Base-by-base conservation (phyloP, 495 filamentous ascomycete genomes). In the Neurospora africana region DNA sequence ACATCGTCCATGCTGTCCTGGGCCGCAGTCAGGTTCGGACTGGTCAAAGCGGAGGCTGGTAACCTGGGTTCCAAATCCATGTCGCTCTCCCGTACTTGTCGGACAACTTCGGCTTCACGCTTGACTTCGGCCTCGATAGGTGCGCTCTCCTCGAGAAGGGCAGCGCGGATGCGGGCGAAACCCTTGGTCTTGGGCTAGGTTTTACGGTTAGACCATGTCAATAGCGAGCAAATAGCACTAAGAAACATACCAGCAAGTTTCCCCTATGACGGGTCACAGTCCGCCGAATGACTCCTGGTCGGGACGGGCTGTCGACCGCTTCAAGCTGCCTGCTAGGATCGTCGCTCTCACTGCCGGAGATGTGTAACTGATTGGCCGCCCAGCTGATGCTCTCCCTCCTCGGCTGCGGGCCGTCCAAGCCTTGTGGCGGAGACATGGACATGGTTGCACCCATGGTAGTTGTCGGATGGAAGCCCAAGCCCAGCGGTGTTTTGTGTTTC, bases 61-160 rank as follows among this genome's bases (percentile, higher is more conserved):
- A 78, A 73, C 38, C 81, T 76, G 8, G 80, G 81, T 68, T 84
- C 85, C 33, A 86, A 78, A 37, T 87, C 84, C 81, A 86, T 83
- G 74, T 88, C 86, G 74, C 84, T 87, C 80, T 98, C 95, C 21
- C 92, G 91, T 39, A 97, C 94, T 80, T 97, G 96, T 3, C 92
- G 91, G 71, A 98, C 91, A 1, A 98, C 94, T 81, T 98, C 94
- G 15, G 95, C 93, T 84, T 99, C 95, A 44, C 93, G 91, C 71
- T 91, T 90, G 73, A 94, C 87, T 79, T 99, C 95, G 53, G 89
- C 90, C 74, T 98, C 96, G 36, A 97, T 80, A 0, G 95, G 95
- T 0, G 93, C 87, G 43, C 87, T 87, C 82, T 99, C 95, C 81
- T 98, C 95, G 68, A 90, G 84, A 1, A 99, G 87, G 8, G 92